phyloP scores from a whole-genome alignment of 2,329 filamentous ascomycete genomes.

The Lithohypha guttulata region DNA sequence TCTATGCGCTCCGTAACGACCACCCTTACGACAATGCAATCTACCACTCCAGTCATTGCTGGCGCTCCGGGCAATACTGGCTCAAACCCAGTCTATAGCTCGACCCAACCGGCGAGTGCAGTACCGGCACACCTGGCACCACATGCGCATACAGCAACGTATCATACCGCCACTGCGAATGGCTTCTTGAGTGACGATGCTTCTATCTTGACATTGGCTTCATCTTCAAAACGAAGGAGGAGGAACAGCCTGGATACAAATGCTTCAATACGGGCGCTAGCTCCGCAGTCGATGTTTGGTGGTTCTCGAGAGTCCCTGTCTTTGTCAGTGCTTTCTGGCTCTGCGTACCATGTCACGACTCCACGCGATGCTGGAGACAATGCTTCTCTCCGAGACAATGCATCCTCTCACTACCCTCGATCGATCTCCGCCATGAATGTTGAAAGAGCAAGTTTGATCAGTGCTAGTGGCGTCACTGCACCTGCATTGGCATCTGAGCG shows the following conservation, averaged over 20 bases:
- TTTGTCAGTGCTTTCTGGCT: constrained; percentile 50
- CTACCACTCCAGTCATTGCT: constrained; percentile 28
- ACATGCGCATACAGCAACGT: constrained; percentile 44
- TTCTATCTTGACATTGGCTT: constrained; percentile 54
- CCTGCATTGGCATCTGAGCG: constrained; percentile 62
- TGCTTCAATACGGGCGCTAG: constrained; percentile 54
- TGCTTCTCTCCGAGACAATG: constrained; percentile 26
- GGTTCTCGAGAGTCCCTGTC: constrained; percentile 54
- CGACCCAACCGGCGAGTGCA: constrained; percentile 49
- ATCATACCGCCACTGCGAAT: constrained; percentile 51
- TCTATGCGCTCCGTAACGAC: constrained; percentile 56
- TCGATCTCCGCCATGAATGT: constrained; percentile 45
- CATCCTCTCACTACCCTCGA: constrained; percentile 37
- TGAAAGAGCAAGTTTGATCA: constrained; percentile 62
- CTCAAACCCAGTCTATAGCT: constrained; percentile 40
- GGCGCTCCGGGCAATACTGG: constrained; percentile 22
- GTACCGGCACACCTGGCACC: constrained; percentile 49
- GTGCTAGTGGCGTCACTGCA: constrained; percentile 52
- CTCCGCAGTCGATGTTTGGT: constrained; percentile 53
- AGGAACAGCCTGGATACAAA: constrained; percentile 55
- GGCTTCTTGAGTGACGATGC: constrained; percentile 56
- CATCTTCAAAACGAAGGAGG: constrained; percentile 52
- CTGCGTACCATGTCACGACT: constrained; percentile 29
- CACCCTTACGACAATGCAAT: constrained; percentile 56
- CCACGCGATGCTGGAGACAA: constrained; percentile 32